Percentiles rank a stretch among this genome's conserved stretches.
Conservation (phyloP, 495 filamentous ascomycete species). For the Hyphodiscus hymeniophilus region DNA sequence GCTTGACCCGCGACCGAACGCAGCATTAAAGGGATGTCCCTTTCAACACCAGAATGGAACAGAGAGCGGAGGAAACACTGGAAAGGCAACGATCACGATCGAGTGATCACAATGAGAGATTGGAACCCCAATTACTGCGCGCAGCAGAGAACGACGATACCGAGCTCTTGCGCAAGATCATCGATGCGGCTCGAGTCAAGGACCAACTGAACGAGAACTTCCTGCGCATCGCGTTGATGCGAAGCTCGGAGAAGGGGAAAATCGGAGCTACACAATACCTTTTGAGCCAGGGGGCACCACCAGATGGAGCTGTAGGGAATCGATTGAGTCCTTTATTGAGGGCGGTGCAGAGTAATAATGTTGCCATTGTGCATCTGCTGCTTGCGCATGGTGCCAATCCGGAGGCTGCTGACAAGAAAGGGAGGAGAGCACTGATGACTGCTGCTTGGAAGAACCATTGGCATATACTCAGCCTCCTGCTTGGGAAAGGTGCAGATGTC, state of each 20-base stretch:
- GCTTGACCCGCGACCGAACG: no score
- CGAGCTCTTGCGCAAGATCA: slow-evolving; percentile 28
- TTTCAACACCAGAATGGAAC: background rate
- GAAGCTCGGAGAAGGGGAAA: slow-evolving; percentile 40
- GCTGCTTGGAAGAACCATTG: slow-evolving; percentile 22
- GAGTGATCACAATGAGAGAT: slow-evolving; percentile 36
- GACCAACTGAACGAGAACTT: slow-evolving; percentile 41
- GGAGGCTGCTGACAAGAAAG: slow-evolving; percentile 32
- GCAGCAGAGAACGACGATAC: slow-evolving; percentile 38
- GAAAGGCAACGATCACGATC: slow-evolving; percentile 32
- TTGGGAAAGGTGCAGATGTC: slow-evolving; percentile 22
- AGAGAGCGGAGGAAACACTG: background rate
- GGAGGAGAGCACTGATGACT: slow-evolving; percentile 18
- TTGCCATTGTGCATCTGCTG: slow-evolving; percentile 26
- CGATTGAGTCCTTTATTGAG: slow-evolving; percentile 37
- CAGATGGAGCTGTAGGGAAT: slow-evolving; percentile 31
- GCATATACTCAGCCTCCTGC: slow-evolving; percentile 17
- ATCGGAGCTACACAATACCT: slow-evolving; percentile 36
- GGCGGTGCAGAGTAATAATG: slow-evolving; percentile 43
- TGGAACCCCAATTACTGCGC: slow-evolving; percentile 45
- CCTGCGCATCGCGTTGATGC: slow-evolving; percentile 42
- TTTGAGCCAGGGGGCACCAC: slow-evolving; percentile 35
- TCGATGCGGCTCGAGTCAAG: slow-evolving; percentile 33
- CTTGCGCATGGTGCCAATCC: slow-evolving; percentile 31
- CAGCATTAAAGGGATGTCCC: slow-evolving; percentile 2